Conservation (phyloP, 495 filamentous ascomycete genomes). For the Delitschia confertaspora region DNA sequence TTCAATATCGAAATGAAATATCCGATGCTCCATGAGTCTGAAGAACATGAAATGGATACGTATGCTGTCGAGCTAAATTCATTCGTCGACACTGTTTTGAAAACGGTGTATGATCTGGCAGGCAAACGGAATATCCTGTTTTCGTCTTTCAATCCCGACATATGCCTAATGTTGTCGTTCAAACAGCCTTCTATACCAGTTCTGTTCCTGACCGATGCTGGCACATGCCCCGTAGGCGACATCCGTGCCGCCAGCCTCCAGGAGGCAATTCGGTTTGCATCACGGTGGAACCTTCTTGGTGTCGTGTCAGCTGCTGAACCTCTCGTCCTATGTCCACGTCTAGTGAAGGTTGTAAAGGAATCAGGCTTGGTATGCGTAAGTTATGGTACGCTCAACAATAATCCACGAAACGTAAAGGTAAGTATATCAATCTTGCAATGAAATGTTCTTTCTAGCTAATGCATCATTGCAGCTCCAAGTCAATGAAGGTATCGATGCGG, state of each 20-base stretch:
- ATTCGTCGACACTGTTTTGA: constrained; percentile 88
- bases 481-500: constrained; percentile 89
- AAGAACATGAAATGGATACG: constrained; percentile 94
- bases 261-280: constrained; percentile 90
- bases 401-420: constrained; percentile 74
- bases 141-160: constrained; percentile 92
- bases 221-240: constrained; percentile 66
- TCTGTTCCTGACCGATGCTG: constrained; percentile 86
- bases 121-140: constrained; percentile 81
- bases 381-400: constrained; percentile 84
- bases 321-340: constrained; percentile 74
- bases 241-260: constrained; percentile 87
- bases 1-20: constrained; percentile 99
- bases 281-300: constrained; percentile 86
- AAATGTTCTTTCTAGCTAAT: neutral
- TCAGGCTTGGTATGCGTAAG: constrained; percentile 91
- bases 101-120: constrained; percentile 70
- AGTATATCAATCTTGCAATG: constrained; percentile 32
- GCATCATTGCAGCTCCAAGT: constrained; percentile 62
- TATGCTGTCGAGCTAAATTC: constrained; percentile 95
- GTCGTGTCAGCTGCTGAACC: constrained; percentile 79
- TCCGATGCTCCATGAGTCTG: constrained; percentile 89
- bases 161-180: constrained; percentile 85
- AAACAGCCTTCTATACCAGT: constrained; percentile 95
- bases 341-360: constrained; percentile 94